Evolutionary conservation across 2,329 filamentous ascomycete genomes (phyloP).

Genomic region (Cadophora malorum): DNA sequence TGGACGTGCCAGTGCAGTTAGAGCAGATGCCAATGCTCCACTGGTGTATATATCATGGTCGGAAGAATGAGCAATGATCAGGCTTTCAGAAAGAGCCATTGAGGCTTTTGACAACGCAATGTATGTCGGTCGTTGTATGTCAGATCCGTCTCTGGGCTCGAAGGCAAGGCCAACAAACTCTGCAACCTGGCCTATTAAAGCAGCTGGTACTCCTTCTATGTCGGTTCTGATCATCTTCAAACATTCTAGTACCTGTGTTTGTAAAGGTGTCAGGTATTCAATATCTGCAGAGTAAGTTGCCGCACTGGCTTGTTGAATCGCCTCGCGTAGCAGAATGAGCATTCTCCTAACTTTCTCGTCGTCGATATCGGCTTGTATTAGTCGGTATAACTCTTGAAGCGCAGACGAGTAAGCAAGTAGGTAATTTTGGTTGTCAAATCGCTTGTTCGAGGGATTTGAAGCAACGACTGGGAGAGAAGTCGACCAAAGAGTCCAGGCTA

Average conservation of each 20-base stretch:
- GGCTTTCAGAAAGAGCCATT: slow-evolving; percentile 71
- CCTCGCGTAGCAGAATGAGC: slow-evolving; percentile 71
- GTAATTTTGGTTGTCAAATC: slow-evolving; percentile 76
- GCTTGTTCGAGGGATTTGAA: slow-evolving; percentile 50
- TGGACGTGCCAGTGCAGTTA: slow-evolving; percentile 72
- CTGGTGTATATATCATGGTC: slow-evolving; percentile 73
- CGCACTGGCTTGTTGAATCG: slow-evolving; percentile 73
- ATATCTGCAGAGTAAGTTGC: slow-evolving; percentile 74
- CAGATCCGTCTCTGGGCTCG: slow-evolving; percentile 46
- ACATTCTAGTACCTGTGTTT: slow-evolving; percentile 71
- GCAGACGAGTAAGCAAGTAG: slow-evolving; percentile 84
- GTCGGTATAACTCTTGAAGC: slow-evolving; percentile 77
- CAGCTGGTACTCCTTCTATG: slow-evolving; percentile 66
- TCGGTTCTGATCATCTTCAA: slow-evolving; percentile 73
- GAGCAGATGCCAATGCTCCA: slow-evolving; percentile 67
- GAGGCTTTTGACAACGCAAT: slow-evolving; percentile 86
- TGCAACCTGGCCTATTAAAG: slow-evolving; percentile 72
- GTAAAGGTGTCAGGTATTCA: slow-evolving; percentile 75
- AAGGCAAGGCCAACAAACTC: slow-evolving; percentile 77
- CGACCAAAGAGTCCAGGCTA: slow-evolving; percentile 75
- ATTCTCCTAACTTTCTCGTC: slow-evolving; percentile 70
- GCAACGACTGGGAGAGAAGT: slow-evolving; percentile 63
- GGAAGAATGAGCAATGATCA: slow-evolving; percentile 64
- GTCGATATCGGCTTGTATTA: slow-evolving; percentile 70
- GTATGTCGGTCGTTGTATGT: slow-evolving; percentile 72